These are phyloP conservation scores for Ceratobasidium sp. DNA, from an alignment of 1,284 basidiomycete species.

Conservation along the genomic window DNA sequence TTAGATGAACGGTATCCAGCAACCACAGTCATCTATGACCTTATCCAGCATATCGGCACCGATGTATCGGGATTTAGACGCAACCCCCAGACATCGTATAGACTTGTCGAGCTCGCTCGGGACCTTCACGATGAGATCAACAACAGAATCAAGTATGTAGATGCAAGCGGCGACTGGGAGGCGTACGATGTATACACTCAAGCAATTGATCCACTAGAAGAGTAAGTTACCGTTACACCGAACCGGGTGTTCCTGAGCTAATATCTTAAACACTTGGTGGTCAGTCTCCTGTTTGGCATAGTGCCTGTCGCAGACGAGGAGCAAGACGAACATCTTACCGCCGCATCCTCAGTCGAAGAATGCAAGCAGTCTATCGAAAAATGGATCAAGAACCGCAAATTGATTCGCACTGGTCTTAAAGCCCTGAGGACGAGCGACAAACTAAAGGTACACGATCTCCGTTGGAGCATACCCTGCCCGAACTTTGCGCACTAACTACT, in stretches of 20 bases:
- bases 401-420: neutral
- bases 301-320: neutral
- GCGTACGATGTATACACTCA: neutral
- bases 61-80: constrained; percentile 23
- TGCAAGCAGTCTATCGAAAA: neutral
- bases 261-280: neutral
- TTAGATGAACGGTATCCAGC: neutral
- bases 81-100: constrained; percentile 7
- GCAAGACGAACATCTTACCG: neutral
- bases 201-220: constrained; percentile 30
- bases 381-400: neutral
- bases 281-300: neutral
- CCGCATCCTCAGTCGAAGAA: neutral
- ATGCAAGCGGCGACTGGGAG: neutral
- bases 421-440: neutral
- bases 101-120: constrained; percentile 1
- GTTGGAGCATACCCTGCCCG: neutral
- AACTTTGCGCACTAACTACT: neutral
- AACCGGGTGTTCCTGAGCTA: neutral
- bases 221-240: constrained; percentile 1
- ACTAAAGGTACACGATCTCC: neutral
- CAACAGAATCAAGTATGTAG: neutral
- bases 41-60: constrained; percentile 4
- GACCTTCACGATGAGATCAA: constrained; percentile 17
- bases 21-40: neutral